These are phyloP conservation scores for Claviceps humidiphila DNA, from an alignment of 2,329 filamentous ascomycete species.

Conservation along the genomic window DNA sequence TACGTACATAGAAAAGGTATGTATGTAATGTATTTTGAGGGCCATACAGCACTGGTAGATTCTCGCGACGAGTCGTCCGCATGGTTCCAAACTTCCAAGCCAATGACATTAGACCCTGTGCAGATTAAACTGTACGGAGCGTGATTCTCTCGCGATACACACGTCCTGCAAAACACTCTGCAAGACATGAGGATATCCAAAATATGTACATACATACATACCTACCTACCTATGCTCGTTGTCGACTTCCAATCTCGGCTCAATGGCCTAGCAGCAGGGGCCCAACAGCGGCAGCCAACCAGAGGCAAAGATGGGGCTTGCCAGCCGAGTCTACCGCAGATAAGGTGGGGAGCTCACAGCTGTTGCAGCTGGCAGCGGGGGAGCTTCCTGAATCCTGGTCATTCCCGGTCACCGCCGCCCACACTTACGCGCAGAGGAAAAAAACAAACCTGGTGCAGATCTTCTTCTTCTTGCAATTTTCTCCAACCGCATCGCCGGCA, in stretches of 20 bases:
- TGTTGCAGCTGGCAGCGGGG: background rate
- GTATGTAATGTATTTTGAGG: too few relatives aligned
- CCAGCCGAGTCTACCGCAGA: background rate
- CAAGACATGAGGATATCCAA: too few relatives aligned
- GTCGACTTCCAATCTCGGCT: conserved; percentile 4
- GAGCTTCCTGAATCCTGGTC: background rate
- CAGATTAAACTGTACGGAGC: too few relatives aligned
- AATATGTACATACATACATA: too few relatives aligned
- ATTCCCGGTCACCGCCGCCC: background rate
- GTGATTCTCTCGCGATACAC: too few relatives aligned
- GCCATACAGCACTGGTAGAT: too few relatives aligned
- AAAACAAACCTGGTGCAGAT: background rate
- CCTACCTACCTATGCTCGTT: too few relatives aligned
- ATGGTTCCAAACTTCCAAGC: too few relatives aligned
- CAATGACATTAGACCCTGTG: too few relatives aligned
- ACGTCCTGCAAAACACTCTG: too few relatives aligned
- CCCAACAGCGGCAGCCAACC: background rate
- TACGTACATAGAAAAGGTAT: too few relatives aligned
- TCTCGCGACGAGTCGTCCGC: too few relatives aligned
- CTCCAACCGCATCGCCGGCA: background rate
- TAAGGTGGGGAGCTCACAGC: background rate
- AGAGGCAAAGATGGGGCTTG: background rate
- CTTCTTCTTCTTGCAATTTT: background rate
- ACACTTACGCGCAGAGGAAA: background rate
- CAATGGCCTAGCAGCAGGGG: conserved; percentile 7